phyloP scores from a whole-genome alignment of 2,329 filamentous ascomycete genomes.

The Ophiostoma quercus region DNA sequence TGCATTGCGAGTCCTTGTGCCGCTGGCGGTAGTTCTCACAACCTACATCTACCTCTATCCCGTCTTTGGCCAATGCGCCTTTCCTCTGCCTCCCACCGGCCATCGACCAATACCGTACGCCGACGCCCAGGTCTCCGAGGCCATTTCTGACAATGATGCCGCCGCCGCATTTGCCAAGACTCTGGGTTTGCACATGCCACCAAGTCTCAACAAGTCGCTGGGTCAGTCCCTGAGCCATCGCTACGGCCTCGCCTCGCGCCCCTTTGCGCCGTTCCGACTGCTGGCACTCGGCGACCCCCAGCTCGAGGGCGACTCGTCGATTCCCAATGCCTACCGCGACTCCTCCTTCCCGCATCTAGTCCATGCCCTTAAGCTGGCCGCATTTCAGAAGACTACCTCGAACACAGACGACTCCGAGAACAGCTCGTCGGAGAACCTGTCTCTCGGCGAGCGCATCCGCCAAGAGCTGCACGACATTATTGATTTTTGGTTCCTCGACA shows the following conservation, averaged over 20 bases:
- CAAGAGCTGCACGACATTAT: slow-evolving; percentile 53
- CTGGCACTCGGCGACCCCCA: slow-evolving; percentile 88
- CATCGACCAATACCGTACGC: slow-evolving; percentile 19
- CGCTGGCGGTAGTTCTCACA: slow-evolving; percentile 64
- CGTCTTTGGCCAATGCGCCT: slow-evolving; percentile 71
- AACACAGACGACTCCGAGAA: neutral
- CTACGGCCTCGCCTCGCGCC: slow-evolving; percentile 28
- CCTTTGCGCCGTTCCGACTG: slow-evolving; percentile 70
- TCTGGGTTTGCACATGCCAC: slow-evolving; percentile 36
- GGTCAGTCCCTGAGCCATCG: slow-evolving; percentile 21
- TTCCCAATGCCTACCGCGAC: slow-evolving; percentile 55
- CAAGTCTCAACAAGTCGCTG: neutral
- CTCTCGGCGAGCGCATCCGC: slow-evolving; percentile 49
- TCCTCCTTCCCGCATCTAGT: slow-evolving; percentile 49
- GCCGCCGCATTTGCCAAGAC: slow-evolving; percentile 39
- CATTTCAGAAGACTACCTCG: slow-evolving; percentile 34
- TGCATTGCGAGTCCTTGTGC: slow-evolving; percentile 53
- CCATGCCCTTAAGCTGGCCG: slow-evolving; percentile 43
- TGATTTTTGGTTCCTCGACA: slow-evolving; percentile 61
- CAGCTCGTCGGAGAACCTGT: slow-evolving; percentile 39
- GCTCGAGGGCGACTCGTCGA: slow-evolving; percentile 83
- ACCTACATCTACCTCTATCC: slow-evolving; percentile 86
- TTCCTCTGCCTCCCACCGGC: slow-evolving; percentile 52
- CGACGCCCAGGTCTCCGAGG: neutral
- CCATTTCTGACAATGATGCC: slow-evolving; percentile 6